Percentiles rank a stretch among this genome's conserved stretches.
These are phyloP conservation scores for Suillus occidentalis DNA, from an alignment of 768 basidiomycete species.

Conservation along the genomic window DNA sequence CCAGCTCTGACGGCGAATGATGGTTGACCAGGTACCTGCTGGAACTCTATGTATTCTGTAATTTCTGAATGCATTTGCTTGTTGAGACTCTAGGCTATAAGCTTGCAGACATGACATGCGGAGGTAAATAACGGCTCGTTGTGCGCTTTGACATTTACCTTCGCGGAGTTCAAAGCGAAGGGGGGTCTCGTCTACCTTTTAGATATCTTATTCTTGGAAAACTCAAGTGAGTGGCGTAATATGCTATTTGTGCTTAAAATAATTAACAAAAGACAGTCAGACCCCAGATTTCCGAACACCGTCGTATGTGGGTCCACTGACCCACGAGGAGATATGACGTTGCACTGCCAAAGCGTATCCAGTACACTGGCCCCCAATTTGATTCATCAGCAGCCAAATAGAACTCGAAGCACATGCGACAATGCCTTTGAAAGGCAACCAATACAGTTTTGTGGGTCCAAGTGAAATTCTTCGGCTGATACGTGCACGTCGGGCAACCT, in stretches of 20 bases:
- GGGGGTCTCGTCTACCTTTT: no score
- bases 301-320: not conserved
- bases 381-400: not conserved
- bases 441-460: not conserved
- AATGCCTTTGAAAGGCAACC: not conserved
- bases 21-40: not conserved
- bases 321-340: not conserved
- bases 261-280: not conserved
- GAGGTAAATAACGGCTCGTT: not conserved
- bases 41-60: conserved; percentile 1
- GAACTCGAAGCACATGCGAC: not conserved
- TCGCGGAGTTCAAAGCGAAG: no score
- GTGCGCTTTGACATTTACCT: no score
- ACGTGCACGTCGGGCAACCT: not conserved
- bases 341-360: conserved; percentile 2
- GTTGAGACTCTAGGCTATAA: not conserved
- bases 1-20: conserved; percentile 52
- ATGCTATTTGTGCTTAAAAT: not conserved
- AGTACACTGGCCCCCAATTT: not conserved
- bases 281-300: not conserved
- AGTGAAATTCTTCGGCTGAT: not conserved
- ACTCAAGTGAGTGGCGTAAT: not conserved
- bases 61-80: conserved; percentile 4
- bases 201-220: not conserved
- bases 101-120: not conserved